Evolutionary conservation across 2,329 filamentous ascomycete genomes (phyloP), one percentile per base, ranked within the genome.

Genomic region (Cladosporium sp.): DNA sequence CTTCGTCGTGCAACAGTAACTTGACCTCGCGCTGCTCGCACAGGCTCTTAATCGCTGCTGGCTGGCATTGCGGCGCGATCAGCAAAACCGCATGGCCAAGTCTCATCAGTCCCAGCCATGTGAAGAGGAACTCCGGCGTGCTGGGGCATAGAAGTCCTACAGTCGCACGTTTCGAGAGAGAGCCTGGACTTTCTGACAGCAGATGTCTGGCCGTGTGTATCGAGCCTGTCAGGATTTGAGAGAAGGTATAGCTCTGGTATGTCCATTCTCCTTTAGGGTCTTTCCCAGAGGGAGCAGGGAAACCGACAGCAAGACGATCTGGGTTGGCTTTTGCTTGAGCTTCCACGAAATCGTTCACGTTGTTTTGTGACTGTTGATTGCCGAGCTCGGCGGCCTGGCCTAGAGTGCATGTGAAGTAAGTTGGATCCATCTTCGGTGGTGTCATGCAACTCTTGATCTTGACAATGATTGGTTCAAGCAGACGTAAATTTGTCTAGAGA

Each of bases 331-430:
- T 58, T 1, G 78, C 78, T 63, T 82, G 80, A 7, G 69, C 58
- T n/a, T 78, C 75, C 17, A 86, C 68, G 56, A 86, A 75, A 0
- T 78, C 69, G 54, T 76, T 74, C 56, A 85, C 75, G 0, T 76
- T 81, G 2, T 70, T 63, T 62, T 76, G 79, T 0, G 69, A 67
- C 28, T 72, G 73, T 7, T 68, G 64, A 9, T 65, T 60, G 17
- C 71, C 75, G 17, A 78, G 61, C 1, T 61, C 60, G 1, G 74
- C 71, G 10, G 82, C 82, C 65, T 86, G 77, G 1, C 81, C 83
- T 2, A 87, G 74, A 0, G 83, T 85, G 67, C 83, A 86, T 3
- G 79, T 79, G 64, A 86, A 86, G 68, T 86, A 85, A 58, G 80
- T 84, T 9, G 64, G 55, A 10, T 66, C 40, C 40, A 55, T 45